Base-by-base conservation (phyloP, 441 rosid species). In the Pelargonium australe region DNA sequence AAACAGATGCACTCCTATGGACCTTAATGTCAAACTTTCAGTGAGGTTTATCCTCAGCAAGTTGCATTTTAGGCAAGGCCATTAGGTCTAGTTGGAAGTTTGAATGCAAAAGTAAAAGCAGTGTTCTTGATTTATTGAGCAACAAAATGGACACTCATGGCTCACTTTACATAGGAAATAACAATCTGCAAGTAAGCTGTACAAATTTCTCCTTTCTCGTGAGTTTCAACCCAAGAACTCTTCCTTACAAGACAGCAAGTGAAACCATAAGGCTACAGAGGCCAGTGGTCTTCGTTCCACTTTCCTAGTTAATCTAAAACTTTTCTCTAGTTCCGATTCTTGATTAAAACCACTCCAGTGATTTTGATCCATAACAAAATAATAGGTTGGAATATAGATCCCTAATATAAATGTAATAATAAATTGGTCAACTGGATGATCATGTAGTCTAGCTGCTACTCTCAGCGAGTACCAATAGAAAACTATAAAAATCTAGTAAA, bases 371-470 rank as follows among this genome's bases (percentile, higher is more conserved):
- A 5, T 14, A 55, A 55, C 6, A 16, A 17, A 5, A 55, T 16
- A 14, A 16, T 13, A 13, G 19, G n/a, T 51, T 14, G 58, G 60
- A 53, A 53, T 53, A 4, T 47, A 12, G 55, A 47, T 47, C 55
- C 55, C 55, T 12, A n/a, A n/a, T 53, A 13, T 53, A 53, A n/a
- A 2, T 53, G 1, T 17, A 14, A 6, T 55, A 55, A 16, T 55
- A 55, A 55, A 55, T 51, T 55, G 61, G 23, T 17, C 61, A 55
- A 55, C 25, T 20, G 9, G 23, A 55, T 55, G 61, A n/a, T 55
- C 23, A 55, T 17, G 17, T 8, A n/a, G 17, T 20, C 16, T 16
- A 55, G 61, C 61, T 4, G 16, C 61, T 55, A 55, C 25, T 6
- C 25, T 16, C 61, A 55, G 20, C 10, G 8, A 55, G 23, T 55